Conservation (phyloP, 257 asterid genomes). For the Przewalskia tangutica region DNA sequence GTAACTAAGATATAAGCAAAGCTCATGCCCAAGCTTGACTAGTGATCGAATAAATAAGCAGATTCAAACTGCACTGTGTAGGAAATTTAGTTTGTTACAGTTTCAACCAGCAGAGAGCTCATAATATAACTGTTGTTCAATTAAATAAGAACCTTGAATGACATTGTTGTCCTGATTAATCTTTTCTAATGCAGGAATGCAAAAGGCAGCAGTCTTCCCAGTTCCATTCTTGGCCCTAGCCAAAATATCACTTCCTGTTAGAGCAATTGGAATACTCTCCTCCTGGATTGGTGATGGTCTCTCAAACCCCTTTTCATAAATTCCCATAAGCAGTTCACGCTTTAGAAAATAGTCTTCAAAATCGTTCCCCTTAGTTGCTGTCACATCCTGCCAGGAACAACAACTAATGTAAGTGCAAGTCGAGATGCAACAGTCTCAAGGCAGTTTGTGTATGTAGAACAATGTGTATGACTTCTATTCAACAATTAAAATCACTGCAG, state of each 20-base stretch:
- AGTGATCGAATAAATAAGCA: neutral
- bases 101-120: neutral
- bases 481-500: neutral
- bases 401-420: neutral
- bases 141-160: slow-evolving; percentile 55
- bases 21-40: neutral
- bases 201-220: slow-evolving; percentile 90
- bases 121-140: neutral
- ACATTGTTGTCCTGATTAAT: slow-evolving; percentile 72
- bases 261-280: slow-evolving; percentile 92
- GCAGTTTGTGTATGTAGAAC: neutral
- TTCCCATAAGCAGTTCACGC: slow-evolving; percentile 90
- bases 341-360: slow-evolving; percentile 84
- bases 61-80: neutral
- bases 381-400: slow-evolving; percentile 60
- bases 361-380: slow-evolving; percentile 87
- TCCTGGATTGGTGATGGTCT: slow-evolving; percentile 92
- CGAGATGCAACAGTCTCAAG: neutral
- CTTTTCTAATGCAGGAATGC: slow-evolving; percentile 81
- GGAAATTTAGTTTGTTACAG: neutral
- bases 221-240: slow-evolving; percentile 96
- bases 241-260: slow-evolving; percentile 81
- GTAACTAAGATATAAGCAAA: neutral
- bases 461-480: neutral
- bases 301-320: slow-evolving; percentile 92